Conservation (phyloP, 257 asterid species). For the Solanum appendiculatum region DNA sequence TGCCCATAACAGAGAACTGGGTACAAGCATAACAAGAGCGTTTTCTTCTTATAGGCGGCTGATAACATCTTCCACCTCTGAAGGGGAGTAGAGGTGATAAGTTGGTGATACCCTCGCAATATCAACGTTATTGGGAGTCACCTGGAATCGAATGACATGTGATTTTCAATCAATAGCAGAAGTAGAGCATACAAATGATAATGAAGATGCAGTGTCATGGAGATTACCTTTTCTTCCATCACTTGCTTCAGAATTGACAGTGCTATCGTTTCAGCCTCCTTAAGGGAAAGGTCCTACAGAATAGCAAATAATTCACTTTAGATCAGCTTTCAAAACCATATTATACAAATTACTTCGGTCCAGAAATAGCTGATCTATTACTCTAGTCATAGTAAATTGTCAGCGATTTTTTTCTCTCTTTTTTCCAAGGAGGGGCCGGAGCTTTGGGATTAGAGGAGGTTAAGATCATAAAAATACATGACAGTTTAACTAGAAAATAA, state of each 20-base stretch:
- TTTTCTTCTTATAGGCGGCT: constrained; percentile 41
- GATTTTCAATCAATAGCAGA: background rate
- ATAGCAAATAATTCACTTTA: background rate
- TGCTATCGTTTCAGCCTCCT: constrained; percentile 80
- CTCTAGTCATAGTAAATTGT: background rate
- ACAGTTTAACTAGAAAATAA: background rate
- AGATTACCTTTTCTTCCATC: constrained; percentile 80
- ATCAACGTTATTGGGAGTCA: constrained; percentile 84
- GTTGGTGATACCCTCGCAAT: constrained; percentile 84
- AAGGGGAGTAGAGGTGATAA: constrained; percentile 72
- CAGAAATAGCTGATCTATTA: background rate
- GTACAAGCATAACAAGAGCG: background rate
- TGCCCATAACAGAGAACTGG: background rate
- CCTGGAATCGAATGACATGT: constrained; percentile 29
- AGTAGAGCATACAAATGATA: background rate
- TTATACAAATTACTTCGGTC: background rate
- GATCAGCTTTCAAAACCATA: background rate
- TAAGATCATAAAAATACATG: background rate
- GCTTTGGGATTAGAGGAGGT: background rate
- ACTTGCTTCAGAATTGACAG: constrained; percentile 84
- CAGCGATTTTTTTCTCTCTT: no score
- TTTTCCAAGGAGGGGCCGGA: background rate
- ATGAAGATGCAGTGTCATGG: background rate
- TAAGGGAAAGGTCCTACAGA: constrained; percentile 58
- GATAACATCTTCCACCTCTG: constrained; percentile 82